Base-by-base conservation (phyloP, 192 early-diverging fungal genomes). In the Umbelopsis sp. region DNA sequence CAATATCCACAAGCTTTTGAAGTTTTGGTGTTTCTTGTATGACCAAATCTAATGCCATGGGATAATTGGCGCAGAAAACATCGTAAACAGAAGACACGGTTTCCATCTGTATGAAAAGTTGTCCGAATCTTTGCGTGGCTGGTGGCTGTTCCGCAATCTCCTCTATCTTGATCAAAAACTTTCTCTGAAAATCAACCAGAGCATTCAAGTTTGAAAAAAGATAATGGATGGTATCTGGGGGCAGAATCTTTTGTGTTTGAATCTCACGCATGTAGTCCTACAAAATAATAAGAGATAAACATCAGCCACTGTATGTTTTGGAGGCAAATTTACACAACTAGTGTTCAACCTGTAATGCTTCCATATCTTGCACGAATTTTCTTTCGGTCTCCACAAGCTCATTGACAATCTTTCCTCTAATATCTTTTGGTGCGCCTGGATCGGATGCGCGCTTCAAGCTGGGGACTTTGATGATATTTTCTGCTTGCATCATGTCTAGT, bases 361-460 rank as follows among this genome's bases (percentile, higher is more conserved):
- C 93, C 69, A 99, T 76, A 74, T 95, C 92, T 27, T 90, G 83
- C n/a, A 95, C 90, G 84, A 93, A 98, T 73, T 84, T 91, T 20
- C 95, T 85, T 79, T 99, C 97, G 0, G 97, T 97, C 68, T 94
- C 92, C 18, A 99, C 80, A 46, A 98, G 81, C 80, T 99, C 97
- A 22, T 89, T 84, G 10, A 98, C 84, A 20, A 93, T 85, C 67
- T 90, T 89, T 65, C 93, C 90, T 33, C 95, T 88, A 80, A 94
- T 96, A 77, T 96, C 93, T 30, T 87, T 87, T 49, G 94, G 91
- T 53, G 74, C 79, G 58, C 70, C 52, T 11, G 80, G 85, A 68
- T 88, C 89, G 4, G 82, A 82, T 23, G 72, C 78, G 61, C 82
- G 77, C 49, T 78, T 65, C 21, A 65, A 48, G 13, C 74, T 74